These are phyloP conservation scores for Osmanthus fragrans DNA, from an alignment of 257 asterid species.

Conservation along the genomic window DNA sequence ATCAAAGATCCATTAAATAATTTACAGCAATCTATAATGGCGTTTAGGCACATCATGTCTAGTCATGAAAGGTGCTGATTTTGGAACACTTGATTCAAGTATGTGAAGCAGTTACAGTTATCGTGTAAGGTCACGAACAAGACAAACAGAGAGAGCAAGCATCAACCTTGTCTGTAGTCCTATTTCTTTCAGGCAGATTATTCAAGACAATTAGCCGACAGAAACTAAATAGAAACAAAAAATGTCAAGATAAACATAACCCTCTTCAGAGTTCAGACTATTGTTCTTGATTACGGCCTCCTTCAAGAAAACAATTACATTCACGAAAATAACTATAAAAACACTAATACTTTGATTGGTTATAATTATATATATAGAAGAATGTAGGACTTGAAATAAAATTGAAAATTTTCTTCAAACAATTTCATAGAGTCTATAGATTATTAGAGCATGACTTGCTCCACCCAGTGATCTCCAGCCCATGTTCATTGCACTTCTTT, in stretches of 20 bases:
- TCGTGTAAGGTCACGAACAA: background rate
- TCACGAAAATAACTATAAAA: background rate
- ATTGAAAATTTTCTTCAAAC: background rate
- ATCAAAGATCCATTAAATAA: background rate
- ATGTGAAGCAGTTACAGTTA: background rate
- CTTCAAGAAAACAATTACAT: too few relatives aligned
- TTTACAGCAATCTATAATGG: too few relatives aligned
- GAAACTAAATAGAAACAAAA: too few relatives aligned
- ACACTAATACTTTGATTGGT: too few relatives aligned
- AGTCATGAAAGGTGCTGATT: background rate
- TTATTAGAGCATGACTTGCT: background rate
- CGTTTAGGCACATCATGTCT: background rate
- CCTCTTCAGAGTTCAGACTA: too few relatives aligned
- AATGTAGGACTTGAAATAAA: background rate
- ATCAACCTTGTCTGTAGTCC: background rate
- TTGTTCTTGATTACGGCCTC: too few relatives aligned
- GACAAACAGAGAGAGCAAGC: background rate
- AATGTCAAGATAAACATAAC: too few relatives aligned
- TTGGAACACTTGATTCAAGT: background rate
- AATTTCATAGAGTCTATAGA: too few relatives aligned
- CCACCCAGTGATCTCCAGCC: background rate
- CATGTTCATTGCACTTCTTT: background rate
- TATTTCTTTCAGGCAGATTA: too few relatives aligned
- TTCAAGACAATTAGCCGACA: too few relatives aligned
- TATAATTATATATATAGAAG: too few relatives aligned